phyloP scores from a whole-genome alignment of 2,329 filamentous ascomycete genomes.

The Westerdykella ornata region DNA sequence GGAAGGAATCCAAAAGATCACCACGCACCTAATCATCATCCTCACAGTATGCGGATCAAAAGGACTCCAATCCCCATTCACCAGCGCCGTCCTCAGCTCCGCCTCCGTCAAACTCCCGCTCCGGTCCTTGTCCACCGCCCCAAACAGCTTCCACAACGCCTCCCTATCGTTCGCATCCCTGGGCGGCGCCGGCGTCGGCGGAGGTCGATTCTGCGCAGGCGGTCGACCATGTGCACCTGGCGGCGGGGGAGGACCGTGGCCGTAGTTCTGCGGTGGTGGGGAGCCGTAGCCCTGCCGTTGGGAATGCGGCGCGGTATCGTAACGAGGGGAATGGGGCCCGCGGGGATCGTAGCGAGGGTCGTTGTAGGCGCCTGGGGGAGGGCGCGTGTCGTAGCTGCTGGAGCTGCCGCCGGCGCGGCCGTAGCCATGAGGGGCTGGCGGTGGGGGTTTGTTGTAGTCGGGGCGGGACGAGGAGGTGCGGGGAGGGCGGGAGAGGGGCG shows the following conservation, averaged over 20 bases:
- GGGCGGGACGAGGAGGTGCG: conserved; percentile 31
- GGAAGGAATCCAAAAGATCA: no score
- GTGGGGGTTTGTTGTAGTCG: conserved; percentile 42
- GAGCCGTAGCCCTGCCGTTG: conserved; percentile 39
- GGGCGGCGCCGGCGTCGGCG: conserved; percentile 44
- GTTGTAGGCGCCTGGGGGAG: conserved; percentile 38
- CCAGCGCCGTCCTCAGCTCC: conserved; percentile 81
- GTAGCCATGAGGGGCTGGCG: conserved; percentile 27
- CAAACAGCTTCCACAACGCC: conserved; percentile 73
- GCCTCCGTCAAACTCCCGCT: conserved; percentile 77
- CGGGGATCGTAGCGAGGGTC: conserved; percentile 26
- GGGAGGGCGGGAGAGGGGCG: conserved; percentile 22
- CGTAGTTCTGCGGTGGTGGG: conserved; percentile 45
- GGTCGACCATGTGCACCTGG: conserved; percentile 61
- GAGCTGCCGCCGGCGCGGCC: conserved; percentile 21
- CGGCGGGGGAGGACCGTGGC: conserved; percentile 47
- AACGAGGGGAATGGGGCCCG: conserved; percentile 10
- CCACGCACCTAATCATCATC: conserved; percentile 77
- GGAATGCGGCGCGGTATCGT: conserved; percentile 17
- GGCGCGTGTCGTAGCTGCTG: conserved; percentile 24
- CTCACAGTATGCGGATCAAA: conserved; percentile 91
- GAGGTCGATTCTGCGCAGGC: conserved; percentile 46
- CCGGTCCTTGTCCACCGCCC: conserved; percentile 79
- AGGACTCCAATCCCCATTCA: conserved; percentile 91
- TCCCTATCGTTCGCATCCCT: conserved; percentile 60